These are phyloP conservation scores for Aspergillus quadricinctus DNA, from an alignment of 2,329 filamentous ascomycete genomes.

Conservation along the genomic window DNA sequence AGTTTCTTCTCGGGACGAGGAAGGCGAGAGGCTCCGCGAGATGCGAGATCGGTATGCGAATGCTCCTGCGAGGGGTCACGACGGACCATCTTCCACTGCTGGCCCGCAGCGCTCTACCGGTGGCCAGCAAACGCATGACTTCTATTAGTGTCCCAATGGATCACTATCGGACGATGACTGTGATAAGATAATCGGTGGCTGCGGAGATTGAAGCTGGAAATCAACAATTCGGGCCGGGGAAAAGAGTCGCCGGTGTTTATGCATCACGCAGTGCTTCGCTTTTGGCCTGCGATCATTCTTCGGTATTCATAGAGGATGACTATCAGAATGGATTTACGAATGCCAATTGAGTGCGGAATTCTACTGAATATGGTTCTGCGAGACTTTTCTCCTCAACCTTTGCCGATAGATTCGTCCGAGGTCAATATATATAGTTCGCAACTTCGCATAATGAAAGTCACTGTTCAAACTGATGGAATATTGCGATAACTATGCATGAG, in stretches of 20 bases:
- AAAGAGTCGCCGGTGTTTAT: constrained; percentile 3
- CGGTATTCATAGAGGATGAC: not conserved
- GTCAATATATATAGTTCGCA: not conserved
- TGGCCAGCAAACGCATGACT: constrained; percentile 37
- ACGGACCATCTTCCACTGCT: constrained; percentile 33
- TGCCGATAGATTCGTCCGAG: not conserved
- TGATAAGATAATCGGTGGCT: not conserved
- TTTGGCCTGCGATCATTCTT: not conserved
- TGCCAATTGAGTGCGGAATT: too few relatives aligned
- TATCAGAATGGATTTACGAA: not conserved
- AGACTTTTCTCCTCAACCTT: not conserved
- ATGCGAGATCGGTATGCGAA: constrained; percentile 18
- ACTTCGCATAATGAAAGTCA: not conserved
- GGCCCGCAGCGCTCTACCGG: constrained; percentile 36
- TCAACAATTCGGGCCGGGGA: constrained; percentile 1
- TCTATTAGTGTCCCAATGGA: not conserved
- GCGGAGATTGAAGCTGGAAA: not conserved
- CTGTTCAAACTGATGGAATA: not conserved
- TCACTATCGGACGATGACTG: not conserved
- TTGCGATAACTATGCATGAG: not conserved
- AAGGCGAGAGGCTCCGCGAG: constrained; percentile 13
- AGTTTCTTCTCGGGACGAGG: constrained; percentile 19
- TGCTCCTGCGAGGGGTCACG: constrained; percentile 18
- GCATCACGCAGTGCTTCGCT: not conserved
- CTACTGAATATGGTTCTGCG: not conserved